Evolutionary conservation across 306 rosid genomes (phyloP), one percentile per base, ranked within the genome.

Genomic region (Elaeagnus macrophylla): DNA sequence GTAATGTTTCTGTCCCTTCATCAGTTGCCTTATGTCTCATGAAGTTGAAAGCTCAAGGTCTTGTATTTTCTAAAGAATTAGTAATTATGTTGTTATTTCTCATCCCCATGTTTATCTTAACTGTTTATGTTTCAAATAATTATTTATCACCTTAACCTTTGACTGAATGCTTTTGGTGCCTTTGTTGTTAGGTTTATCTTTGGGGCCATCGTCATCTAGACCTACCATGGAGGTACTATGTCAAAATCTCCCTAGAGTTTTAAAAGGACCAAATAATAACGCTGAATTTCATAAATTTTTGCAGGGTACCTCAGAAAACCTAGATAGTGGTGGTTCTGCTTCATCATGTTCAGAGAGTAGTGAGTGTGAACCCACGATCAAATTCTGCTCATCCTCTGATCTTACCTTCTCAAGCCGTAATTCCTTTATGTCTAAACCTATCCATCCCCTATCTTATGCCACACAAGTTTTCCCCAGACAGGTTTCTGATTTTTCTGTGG

Each of bases 351-450:
- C 89, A 15, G 95, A 84, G 69, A 78, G 94, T 57, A 82, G 93
- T 3, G 89, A 80, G 56, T 83, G 88, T 9, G 93, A 87, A 60
- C 76, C 79, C 55, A 56, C 75, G n/a, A 43, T 72, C 53, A 90
- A 84, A 68, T 71, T 85, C 7, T 53, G 58, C 61, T 72, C 75
- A 35, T 73, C 85, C 63, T 79, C 76, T 20, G 77, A 79, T 53
- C 61, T 76, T 72, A 75, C 78, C 73, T 83, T 76, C 64, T 61
- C 85, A 35, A 67, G 60, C 60, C 72, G 58, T 48, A 70, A 71
- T 45, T 80, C 93, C 20, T 84, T 91, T 88, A 84, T 87, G 77
- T 78, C 96, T 43, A 87, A 91, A 71, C 89, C 89, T 18, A 73
- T 91, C 57, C 81, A 91, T 64, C 96, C 95, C 51, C 37, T 87